Percentiles rank a stretch among this genome's conserved stretches.
Evolutionary conservation across 2,329 filamentous ascomycete genomes (phyloP).

Genomic region (Colletotrichum nymphaeae): DNA sequence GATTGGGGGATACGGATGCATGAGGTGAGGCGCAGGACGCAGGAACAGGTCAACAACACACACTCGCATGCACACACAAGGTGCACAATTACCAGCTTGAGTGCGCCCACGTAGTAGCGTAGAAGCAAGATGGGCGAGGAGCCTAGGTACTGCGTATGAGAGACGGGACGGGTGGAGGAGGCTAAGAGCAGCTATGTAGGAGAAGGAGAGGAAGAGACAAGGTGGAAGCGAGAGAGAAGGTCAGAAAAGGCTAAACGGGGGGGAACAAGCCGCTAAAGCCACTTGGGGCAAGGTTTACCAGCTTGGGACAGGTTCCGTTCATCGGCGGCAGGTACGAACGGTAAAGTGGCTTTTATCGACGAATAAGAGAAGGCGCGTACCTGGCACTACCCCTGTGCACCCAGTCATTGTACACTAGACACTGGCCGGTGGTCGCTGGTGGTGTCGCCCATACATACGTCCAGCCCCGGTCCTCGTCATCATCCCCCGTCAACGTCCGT

Average conservation of each 20-base stretch:
- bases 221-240: background rate
- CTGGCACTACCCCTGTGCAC: slow-evolving; percentile 14
- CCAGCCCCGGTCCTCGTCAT: slow-evolving; percentile 14
- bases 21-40: slow-evolving; percentile 1
- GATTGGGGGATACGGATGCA: background rate
- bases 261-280: slow-evolving; percentile 15
- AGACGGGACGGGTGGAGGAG: background rate
- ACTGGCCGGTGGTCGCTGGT: background rate
- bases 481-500: background rate
- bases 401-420: background rate
- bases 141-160: too few species aligned
- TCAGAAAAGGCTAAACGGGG: slow-evolving; percentile 25
- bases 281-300: background rate
- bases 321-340: slow-evolving; percentile 33
- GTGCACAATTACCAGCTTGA: background rate
- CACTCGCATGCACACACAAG: background rate
- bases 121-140: background rate
- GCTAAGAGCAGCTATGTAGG: background rate
- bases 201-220: background rate
- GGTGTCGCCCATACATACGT: background rate
- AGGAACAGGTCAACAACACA: background rate
- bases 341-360: slow-evolving; percentile 21
- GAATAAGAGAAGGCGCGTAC: slow-evolving; percentile 23
- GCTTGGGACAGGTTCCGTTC: slow-evolving; percentile 11
- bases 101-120: background rate